Base-by-base conservation (phyloP, 352 stramenopile species). In the Phytophthora niederhauseri region DNA sequence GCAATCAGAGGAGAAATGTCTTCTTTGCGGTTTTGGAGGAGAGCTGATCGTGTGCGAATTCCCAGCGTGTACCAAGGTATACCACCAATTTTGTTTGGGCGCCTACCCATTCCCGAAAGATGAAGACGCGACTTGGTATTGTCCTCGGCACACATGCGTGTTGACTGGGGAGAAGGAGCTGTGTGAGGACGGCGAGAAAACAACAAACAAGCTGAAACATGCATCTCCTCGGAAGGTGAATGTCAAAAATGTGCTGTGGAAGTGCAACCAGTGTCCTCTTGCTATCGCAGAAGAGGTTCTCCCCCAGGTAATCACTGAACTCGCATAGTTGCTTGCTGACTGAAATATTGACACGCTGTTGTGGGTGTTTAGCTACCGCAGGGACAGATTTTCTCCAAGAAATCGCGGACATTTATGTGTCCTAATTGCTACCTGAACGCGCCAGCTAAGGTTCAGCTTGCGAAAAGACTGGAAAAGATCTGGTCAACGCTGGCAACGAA, bases 401-500 rank as follows among this genome's bases (percentile, higher is more conserved):
- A 87, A 45, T 74, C 82, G 22, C 75, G 78, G 57, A 76, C 75
- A 41, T 94, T 96, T 64, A 61, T 91, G 48, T 96, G 89, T 60
- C 77, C 80, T 14, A 61, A 94, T 61, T 96, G 89, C 64, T 83
- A 78, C 17, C 70, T 75, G 6, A 79, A 82, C 41, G 81, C 85
- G 0, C 76, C 87, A 6, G 59, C 72, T 3, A 90, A 90, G 66
- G 79, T 96, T 15, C 86, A 91, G 57, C 75, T 96, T 28, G 85
- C 79, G 1, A 94, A 91, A 66, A 72, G 83, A 48, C 66, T 96
- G 52, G 89, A 96, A 70, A 86, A 86, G 24, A 87, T 96, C 43
- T 96, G 88, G 89, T 94, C 89, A 2, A 90, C 86, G 43, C 63
- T 96, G 60, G 89, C 86, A 14, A 96, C 87, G n/a, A 96, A 96